These are phyloP conservation scores for Tetrahymena borealis DNA, from an alignment of 73 alveolate genomes.

Conservation along the genomic window DNA sequence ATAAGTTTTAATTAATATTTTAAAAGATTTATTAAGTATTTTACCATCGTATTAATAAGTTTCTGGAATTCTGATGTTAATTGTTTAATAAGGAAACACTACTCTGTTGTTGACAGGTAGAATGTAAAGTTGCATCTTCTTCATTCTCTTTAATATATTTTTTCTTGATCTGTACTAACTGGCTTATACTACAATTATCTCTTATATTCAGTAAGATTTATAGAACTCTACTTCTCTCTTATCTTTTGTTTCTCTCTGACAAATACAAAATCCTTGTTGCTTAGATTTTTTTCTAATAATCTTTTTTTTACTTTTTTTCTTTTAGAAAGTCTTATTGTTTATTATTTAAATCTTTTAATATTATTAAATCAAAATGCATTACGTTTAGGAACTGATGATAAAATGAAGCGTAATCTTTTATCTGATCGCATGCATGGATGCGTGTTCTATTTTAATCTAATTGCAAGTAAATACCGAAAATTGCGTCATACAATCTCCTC, in stretches of 20 bases:
- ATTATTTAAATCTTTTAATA: background rate
- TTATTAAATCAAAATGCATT: background rate
- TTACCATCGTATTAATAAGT: constrained; percentile 23
- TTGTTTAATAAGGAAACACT: constrained; percentile 22
- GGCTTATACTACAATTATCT: background rate
- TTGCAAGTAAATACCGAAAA: background rate
- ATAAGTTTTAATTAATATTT: background rate
- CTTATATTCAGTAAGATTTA: background rate
- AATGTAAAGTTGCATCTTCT: constrained; percentile 25
- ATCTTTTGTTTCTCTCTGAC: background rate
- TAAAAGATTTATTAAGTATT: background rate
- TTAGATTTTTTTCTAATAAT: background rate
- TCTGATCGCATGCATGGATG: background rate
- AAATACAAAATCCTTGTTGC: background rate
- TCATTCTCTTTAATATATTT: background rate
- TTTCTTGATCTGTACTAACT: background rate
- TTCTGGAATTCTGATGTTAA: constrained; percentile 19
- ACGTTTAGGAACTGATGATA: background rate
- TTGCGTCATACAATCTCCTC: background rate
- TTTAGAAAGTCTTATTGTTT: background rate
- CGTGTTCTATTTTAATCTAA: background rate
- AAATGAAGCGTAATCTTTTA: background rate
- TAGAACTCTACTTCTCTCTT: background rate
- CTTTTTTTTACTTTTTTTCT: background rate
- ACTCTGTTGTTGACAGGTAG: constrained; percentile 21